Conservation (phyloP, 2,329 filamentous ascomycete genomes). For the Alternaria arborescens region DNA sequence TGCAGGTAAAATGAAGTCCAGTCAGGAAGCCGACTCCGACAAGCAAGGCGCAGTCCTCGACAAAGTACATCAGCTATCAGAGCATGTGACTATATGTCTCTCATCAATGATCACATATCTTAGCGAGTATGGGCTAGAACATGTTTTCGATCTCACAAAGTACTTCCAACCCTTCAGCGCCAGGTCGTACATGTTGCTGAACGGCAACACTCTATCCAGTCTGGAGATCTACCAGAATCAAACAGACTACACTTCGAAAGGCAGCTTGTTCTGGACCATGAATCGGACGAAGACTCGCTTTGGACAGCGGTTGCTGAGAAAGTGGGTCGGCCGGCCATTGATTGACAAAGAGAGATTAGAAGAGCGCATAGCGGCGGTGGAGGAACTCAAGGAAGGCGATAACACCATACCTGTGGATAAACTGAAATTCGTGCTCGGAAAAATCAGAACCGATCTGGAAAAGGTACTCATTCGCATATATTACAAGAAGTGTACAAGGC, state of each 20-base stretch:
- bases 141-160: slow-evolving; percentile 95
- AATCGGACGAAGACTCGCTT: slow-evolving; percentile 92
- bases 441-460: slow-evolving; percentile 83
- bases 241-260: slow-evolving; percentile 83
- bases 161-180: slow-evolving; percentile 97
- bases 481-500: slow-evolving; percentile 92
- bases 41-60: slow-evolving; percentile 72
- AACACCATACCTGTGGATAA: slow-evolving; percentile 75
- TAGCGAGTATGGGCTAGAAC: slow-evolving; percentile 89
- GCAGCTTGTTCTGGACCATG: slow-evolving; percentile 93
- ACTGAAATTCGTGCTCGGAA: slow-evolving; percentile 74
- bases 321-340: slow-evolving; percentile 93
- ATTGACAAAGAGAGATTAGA: slow-evolving; percentile 79
- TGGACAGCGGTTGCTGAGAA: slow-evolving; percentile 84
- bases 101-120: slow-evolving; percentile 97
- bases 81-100: slow-evolving; percentile 87
- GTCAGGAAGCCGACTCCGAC: slow-evolving; percentile 38
- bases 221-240: slow-evolving; percentile 96
- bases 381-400: slow-evolving; percentile 78
- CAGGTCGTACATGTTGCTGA: slow-evolving; percentile 92
- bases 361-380: slow-evolving; percentile 81
- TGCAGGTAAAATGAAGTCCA: slow-evolving; percentile 77
- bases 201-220: slow-evolving; percentile 92
- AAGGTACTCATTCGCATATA: slow-evolving; percentile 94
- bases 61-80: slow-evolving; percentile 84